Evolutionary conservation across 257 asterid genomes (phyloP).

Genomic region (Jasminum sambac): DNA sequence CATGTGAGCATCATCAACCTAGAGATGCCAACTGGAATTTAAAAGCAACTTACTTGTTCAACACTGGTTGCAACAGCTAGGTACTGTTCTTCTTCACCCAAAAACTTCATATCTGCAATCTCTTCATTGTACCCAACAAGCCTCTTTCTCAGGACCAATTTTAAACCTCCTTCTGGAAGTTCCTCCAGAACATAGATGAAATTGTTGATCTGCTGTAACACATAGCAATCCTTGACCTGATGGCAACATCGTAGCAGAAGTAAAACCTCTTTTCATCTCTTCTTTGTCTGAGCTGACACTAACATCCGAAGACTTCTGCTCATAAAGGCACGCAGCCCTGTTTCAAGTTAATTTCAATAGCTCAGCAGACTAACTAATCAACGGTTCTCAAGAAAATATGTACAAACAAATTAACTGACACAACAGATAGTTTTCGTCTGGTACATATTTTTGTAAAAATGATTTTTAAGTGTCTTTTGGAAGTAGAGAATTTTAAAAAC

Average conservation of each 20-base stretch:
- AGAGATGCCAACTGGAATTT: background rate
- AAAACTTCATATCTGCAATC: slow-evolving; percentile 90
- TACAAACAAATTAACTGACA: background rate
- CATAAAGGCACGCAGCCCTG: slow-evolving; percentile 75
- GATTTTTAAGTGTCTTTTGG: too few relatives aligned
- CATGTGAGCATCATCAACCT: background rate
- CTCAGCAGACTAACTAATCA: slow-evolving; percentile 5
- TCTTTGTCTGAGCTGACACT: slow-evolving; percentile 59
- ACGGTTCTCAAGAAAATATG: slow-evolving; percentile 21
- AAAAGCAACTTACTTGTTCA: slow-evolving; percentile 65
- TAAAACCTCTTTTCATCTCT: slow-evolving; percentile 80
- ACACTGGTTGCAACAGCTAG: slow-evolving; percentile 96
- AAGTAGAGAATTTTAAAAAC: too few relatives aligned
- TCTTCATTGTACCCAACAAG: slow-evolving; percentile 94
- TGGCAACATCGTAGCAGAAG: slow-evolving; percentile 82
- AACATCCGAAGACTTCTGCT: slow-evolving; percentile 88
- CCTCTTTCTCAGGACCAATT: slow-evolving; percentile 63
- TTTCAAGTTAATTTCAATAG: slow-evolving; percentile 31
- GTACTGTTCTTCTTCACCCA: slow-evolving; percentile 86
- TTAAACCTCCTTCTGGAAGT: slow-evolving; percentile 47
- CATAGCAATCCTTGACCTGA: slow-evolving; percentile 71
- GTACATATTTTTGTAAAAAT: too few relatives aligned
- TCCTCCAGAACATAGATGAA: slow-evolving; percentile 66
- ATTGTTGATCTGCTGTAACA: slow-evolving; percentile 96
- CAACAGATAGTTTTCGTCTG: too few relatives aligned